Conservation (phyloP, 257 asterid species). For the Nicotiana noctiflora region DNA sequence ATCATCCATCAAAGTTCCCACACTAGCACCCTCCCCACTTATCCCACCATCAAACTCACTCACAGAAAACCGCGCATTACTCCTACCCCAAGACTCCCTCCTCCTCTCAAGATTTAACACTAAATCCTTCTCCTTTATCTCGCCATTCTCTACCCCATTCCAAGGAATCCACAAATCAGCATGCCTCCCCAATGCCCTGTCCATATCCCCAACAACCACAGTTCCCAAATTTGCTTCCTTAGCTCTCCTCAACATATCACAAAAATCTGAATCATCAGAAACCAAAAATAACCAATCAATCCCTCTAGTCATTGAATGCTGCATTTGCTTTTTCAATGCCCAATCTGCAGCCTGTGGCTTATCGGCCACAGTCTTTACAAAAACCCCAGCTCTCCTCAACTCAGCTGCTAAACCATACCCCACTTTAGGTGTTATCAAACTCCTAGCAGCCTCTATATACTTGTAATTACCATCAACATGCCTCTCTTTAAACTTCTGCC, state of each 20-base stretch:
- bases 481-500: slow-evolving; percentile 72
- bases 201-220: slow-evolving; percentile 80
- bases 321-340: slow-evolving; percentile 91
- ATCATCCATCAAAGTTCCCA: slow-evolving; percentile 32
- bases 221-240: slow-evolving; percentile 78
- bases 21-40: slow-evolving; percentile 24
- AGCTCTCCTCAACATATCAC: slow-evolving; percentile 78
- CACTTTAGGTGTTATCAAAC: slow-evolving; percentile 47
- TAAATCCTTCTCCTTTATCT: slow-evolving; percentile 65
- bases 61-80: slow-evolving; percentile 35
- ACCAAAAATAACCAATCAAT: slow-evolving; percentile 87
- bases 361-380: slow-evolving; percentile 79
- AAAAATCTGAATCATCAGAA: slow-evolving; percentile 81
- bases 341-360: slow-evolving; percentile 97
- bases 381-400: slow-evolving; percentile 82
- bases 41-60: slow-evolving; percentile 55
- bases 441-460: slow-evolving; percentile 70
- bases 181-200: slow-evolving; percentile 68
- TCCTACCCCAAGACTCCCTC: slow-evolving; percentile 30
- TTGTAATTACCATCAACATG: slow-evolving; percentile 61
- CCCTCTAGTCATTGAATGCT: slow-evolving; percentile 83
- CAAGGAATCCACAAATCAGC: slow-evolving; percentile 91
- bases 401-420: slow-evolving; percentile 85
- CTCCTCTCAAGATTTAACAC: slow-evolving; percentile 32
- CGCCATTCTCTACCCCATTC: slow-evolving; percentile 74